Base-by-base conservation (phyloP, 345 rosid genomes). In the Jatropha curcas region DNA sequence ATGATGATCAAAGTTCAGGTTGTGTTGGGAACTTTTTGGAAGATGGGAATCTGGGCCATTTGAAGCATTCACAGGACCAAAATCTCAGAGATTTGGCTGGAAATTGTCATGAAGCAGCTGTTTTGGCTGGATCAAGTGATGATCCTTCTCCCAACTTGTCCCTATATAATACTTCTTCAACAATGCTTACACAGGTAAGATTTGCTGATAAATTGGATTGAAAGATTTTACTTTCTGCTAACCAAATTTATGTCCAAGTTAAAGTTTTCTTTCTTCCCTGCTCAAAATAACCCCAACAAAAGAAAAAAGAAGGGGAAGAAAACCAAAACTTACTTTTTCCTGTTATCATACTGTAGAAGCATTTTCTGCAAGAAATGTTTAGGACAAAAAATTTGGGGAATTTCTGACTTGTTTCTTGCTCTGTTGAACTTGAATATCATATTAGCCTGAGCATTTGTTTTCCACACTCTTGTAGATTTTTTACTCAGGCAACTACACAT, bases 141-240 rank as follows among this genome's bases (percentile, higher is more conserved):
- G 91, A 84, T 70, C 74, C 86, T 81, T 61, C 45, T n/a, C 70
- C 89, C 43, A 90, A 86, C 71, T 65, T 86, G 70, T 72, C 91
- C 64, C 84, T 86, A 65, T 89, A 88, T 79, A 94, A 74, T 80
- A 94, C 98, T 25, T 97, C 96, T 67, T 90, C 97, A 16, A 91
- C 97, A 78, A 80, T 88, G 76, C 86, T 83, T 57, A 73, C 88
- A 31, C 97, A 89, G 97, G 98, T 92, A 82, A 24, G 48, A 20
- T 37, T 17, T 16, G 0, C 9, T 8, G 25, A 41, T 37, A 3
- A 2, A 62, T 62, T 37, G 22, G 30, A 22, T 35, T 35, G 48
- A 7, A n/a, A 20, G 41, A 0, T 62, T 35, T 30, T 12, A 37
- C 28, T 35, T n/a, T 60, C 8, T n/a, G 24, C n/a, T 31, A 33